Evolutionary conservation across 768 basidiomycete genomes (phyloP), one percentile per base, ranked within the genome.

Genomic region (Cystoderma amianthinum): DNA sequence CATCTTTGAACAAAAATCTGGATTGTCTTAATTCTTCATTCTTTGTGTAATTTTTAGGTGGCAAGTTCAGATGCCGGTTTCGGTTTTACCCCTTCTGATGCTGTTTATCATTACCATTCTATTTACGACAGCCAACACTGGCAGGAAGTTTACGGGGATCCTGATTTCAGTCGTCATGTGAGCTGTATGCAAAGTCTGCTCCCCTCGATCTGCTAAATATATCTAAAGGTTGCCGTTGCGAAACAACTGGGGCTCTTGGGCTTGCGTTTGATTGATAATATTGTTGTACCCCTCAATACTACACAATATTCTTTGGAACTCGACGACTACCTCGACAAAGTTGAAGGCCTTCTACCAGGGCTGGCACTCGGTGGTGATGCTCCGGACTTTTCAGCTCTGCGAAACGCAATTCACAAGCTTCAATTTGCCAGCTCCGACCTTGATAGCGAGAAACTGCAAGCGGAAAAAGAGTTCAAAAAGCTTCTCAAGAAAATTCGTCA

Each of bases 141-240:
- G 80, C 82, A 85, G 57, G 80, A 85, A 48, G 53, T 72, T 39
- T 91, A 83, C 46, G 85, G 72, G 15, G 90, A 92, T 55, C 80
- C 83, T 25, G 77, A 74, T 15, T 92, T 87, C 67, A 63, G 76
- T 55, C 73, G 78, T 36, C 85, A 90, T 59, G 82, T 83, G 56
- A 44, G 72, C 41, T n/a, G 23, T 15, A 41, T 28, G 32, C 24
- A 44, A n/a, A 38, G 24, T 16, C 44, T n/a, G 21, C 18, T 17
- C 28, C 15, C 15, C 21, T 16, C 9, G 22, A 34, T 13, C 35
- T 16, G 22, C 38, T 39, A 15, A 21, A 19, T 13, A 19, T 20
- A n/a, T 30, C 28, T 18, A 5, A 43, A 84, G 80, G 72, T 76
- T 36, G 82, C 81, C 30, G 69, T 83, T 33, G 82, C 86, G 6